Percentiles rank a stretch among this genome's conserved stretches.
phyloP scores from a whole-genome alignment of 495 filamentous ascomycete species.

The Aspergillus incahuasiensis region DNA sequence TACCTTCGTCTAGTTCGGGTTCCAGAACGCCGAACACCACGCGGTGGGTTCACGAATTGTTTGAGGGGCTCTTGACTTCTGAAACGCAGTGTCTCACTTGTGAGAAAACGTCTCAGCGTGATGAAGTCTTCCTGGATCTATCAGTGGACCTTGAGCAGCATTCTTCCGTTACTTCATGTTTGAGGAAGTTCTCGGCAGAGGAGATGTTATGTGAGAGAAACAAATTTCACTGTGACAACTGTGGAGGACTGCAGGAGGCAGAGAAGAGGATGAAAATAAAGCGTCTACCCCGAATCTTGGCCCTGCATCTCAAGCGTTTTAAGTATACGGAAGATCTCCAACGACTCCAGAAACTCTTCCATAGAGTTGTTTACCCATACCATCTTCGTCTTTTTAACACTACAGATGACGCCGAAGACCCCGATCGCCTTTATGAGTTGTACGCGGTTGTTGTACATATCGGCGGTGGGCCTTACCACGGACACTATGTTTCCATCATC shows the following conservation, averaged over 20 bases:
- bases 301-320: conserved; percentile 91
- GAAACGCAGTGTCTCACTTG: conserved; percentile 97
- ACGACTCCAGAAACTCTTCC: conserved; percentile 91
- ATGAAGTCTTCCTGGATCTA: conserved; percentile 92
- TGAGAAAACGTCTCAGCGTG: conserved; percentile 89
- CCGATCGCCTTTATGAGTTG: conserved; percentile 90
- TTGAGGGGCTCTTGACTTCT: conserved; percentile 90
- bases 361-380: conserved; percentile 94
- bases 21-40: conserved; percentile 51
- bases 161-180: conserved; percentile 91
- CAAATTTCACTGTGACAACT: conserved; percentile 97
- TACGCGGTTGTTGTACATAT: conserved; percentile 99
- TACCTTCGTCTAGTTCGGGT: conserved; percentile 42
- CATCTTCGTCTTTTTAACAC: conserved; percentile 97
- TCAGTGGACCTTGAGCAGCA: conserved; percentile 96
- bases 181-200: conserved; percentile 92
- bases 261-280: conserved; percentile 99
- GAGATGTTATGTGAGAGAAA: conserved; percentile 99
- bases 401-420: conserved; percentile 93
- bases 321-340: conserved; percentile 96
- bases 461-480: conserved; percentile 95
- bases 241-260: conserved; percentile 93
- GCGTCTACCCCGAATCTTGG: conserved; percentile 82
- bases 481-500: conserved; percentile 95
- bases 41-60: conserved; percentile 95